These are phyloP conservation scores for Neckera pumila DNA, from an alignment of 225 moss, liverwort and hornwort genomes.

Conservation along the genomic window DNA sequence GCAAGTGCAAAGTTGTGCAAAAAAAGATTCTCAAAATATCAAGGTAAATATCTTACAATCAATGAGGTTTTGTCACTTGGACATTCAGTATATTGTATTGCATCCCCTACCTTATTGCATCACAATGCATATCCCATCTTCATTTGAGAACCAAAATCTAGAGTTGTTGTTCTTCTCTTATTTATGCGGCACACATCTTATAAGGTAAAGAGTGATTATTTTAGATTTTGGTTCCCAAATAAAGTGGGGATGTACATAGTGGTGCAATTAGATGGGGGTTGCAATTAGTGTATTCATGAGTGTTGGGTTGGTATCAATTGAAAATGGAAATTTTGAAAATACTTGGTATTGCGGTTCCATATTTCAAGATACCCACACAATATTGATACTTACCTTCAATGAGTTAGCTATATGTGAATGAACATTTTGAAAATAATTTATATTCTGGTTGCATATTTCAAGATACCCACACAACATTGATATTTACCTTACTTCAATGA, in stretches of 20 bases:
- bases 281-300: neutral
- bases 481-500: neutral
- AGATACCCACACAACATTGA: neutral
- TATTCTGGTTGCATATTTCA: too few relatives aligned
- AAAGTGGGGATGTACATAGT: neutral
- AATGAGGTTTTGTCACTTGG: neutral
- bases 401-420: too few relatives aligned
- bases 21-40: neutral
- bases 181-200: too few relatives aligned
- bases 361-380: neutral
- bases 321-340: neutral
- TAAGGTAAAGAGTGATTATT: neutral
- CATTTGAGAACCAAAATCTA: neutral
- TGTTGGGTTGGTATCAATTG: accelerated
- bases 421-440: too few relatives aligned
- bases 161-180: neutral
- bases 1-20: too few relatives aligned
- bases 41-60: neutral
- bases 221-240: neutral
- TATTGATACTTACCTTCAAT: too few relatives aligned
- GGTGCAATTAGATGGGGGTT: neutral
- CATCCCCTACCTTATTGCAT: neutral
- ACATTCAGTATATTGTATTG: neutral
- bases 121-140: neutral
- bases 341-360: neutral